Conservation (phyloP, 495 filamentous ascomycete genomes). For the Talaromyces trachyspermus region DNA sequence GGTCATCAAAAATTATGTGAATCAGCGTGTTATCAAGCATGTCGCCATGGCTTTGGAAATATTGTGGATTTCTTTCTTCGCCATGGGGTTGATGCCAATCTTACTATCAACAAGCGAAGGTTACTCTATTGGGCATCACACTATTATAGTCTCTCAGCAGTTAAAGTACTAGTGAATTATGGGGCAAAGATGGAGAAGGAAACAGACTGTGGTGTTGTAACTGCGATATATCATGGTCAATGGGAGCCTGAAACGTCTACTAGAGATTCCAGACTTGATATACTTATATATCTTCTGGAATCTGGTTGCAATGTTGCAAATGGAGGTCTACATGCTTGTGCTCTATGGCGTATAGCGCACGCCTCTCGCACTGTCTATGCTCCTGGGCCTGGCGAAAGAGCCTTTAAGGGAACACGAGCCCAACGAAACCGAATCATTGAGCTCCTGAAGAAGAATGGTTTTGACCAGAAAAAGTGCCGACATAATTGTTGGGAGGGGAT, state of each 20-base stretch:
- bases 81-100: background rate
- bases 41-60: background rate
- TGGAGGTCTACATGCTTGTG: constrained; percentile 5
- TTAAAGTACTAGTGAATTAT: background rate
- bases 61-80: background rate
- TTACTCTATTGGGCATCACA: background rate
- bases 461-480: background rate
- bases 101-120: background rate
- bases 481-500: constrained; percentile 3
- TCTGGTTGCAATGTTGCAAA: constrained; percentile 6
- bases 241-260: background rate
- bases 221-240: background rate
- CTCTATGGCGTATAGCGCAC: background rate
- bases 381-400: too few species aligned
- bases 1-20: background rate
- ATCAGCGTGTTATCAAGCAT: background rate
- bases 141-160: background rate
- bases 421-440: background rate
- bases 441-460: background rate
- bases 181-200: constrained; percentile 2
- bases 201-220: constrained; percentile 2
- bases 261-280: background rate
- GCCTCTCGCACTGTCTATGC: background rate
- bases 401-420: background rate
- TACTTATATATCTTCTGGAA: background rate